Evolutionary conservation across 352 stramenopile genomes (phyloP).

Genomic region (Globisporangium cederbergense): DNA sequence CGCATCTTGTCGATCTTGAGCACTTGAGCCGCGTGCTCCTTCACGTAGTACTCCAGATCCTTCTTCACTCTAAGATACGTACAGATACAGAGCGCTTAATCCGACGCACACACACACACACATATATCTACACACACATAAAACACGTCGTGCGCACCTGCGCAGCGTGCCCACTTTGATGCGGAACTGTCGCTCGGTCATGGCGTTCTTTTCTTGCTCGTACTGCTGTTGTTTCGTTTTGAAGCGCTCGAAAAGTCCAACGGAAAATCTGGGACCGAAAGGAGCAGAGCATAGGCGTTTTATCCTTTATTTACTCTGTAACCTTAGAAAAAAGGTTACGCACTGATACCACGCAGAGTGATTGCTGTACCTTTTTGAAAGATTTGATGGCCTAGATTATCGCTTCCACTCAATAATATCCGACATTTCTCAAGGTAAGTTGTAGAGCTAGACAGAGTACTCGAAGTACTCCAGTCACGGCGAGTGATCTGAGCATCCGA

Average conservation of each 20-base stretch:
- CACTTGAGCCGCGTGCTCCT: conserved; percentile 59
- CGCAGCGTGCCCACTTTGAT: conserved; percentile 81
- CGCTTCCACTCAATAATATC: no score
- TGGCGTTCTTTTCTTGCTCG: conserved; percentile 14
- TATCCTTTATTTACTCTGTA: no score
- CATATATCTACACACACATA: not conserved
- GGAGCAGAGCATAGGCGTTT: no score
- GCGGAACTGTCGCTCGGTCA: conserved; percentile 74
- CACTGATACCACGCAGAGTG: no score
- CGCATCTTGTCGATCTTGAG: conserved; percentile 69
- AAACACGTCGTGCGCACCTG: conserved; percentile 25
- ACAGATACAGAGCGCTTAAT: not conserved
- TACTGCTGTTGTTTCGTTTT: not conserved
- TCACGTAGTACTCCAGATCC: conserved; percentile 77
- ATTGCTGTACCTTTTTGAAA: no score
- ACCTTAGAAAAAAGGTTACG: no score
- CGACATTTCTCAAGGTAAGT: no score
- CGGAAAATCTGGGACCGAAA: not conserved
- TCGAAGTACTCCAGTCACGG: no score
- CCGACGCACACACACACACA: not conserved
- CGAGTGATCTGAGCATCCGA: not conserved
- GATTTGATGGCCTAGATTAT: no score
- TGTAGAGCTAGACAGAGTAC: no score
- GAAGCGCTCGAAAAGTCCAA: not conserved
- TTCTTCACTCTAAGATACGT: conserved; percentile 60